Conservation (phyloP, 1,284 basidiomycete genomes). For the Rhodotorula glutinis region DNA sequence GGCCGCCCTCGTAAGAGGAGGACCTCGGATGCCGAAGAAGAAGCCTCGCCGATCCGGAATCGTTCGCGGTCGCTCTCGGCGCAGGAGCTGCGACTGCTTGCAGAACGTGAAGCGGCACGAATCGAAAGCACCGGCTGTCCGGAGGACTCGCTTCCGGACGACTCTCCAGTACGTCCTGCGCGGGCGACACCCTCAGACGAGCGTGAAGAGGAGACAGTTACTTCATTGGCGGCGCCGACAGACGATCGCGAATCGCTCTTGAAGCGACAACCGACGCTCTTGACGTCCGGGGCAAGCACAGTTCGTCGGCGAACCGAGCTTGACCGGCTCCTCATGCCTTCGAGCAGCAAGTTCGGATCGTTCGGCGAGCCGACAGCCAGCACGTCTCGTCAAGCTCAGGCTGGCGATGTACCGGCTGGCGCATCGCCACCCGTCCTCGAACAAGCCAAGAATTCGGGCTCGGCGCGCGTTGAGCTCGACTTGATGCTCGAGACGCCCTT, state of each 20-base stretch:
- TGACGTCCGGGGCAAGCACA: slow-evolving; percentile 40
- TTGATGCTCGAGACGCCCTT: slow-evolving; percentile 71
- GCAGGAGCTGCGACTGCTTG: slow-evolving; percentile 19
- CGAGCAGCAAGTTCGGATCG: not conserved
- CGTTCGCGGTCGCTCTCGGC: slow-evolving; percentile 21
- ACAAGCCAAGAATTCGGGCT: slow-evolving; percentile 54
- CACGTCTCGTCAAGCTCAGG: not conserved
- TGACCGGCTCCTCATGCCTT: slow-evolving; percentile 30
- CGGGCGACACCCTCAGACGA: no score
- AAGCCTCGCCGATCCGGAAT: not conserved
- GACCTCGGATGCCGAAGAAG: not conserved
- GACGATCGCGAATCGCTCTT: not conserved
- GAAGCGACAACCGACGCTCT: slow-evolving; percentile 32
- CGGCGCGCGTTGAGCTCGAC: slow-evolving; percentile 77
- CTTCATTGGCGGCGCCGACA: slow-evolving; percentile 6
- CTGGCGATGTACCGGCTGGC: slow-evolving; percentile 4
- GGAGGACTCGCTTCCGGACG: no score
- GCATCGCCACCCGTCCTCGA: slow-evolving; percentile 32
- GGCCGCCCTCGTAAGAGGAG: slow-evolving; percentile 6
- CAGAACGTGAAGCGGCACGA: slow-evolving; percentile 4
- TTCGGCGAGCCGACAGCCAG: not conserved
- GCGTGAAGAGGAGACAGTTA: slow-evolving; percentile 3
- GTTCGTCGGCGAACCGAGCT: slow-evolving; percentile 40
- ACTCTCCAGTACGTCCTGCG: no score
- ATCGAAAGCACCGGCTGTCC: no score